Percentiles rank a stretch among this genome's conserved stretches.
Evolutionary conservation across 164 flowering plant genomes (phyloP).

Genomic region (Nymphaea colorata): DNA sequence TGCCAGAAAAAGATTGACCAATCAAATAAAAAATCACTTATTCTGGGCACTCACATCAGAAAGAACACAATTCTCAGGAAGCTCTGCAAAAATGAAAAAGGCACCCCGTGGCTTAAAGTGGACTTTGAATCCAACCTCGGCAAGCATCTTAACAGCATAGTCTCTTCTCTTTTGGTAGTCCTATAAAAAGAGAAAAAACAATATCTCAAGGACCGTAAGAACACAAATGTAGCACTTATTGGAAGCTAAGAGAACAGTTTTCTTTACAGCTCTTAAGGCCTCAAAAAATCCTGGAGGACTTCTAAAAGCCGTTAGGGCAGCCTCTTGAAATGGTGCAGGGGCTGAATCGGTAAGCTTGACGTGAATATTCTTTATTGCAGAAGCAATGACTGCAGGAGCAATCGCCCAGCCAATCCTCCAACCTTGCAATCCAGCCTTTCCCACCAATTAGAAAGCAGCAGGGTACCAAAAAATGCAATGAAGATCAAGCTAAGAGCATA

Average conservation of each 20-base stretch:
- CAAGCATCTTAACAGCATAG: slow-evolving; percentile 33
- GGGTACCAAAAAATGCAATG: neutral
- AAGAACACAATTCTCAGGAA: slow-evolving; percentile 46
- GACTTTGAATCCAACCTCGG: slow-evolving; percentile 42
- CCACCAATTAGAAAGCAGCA: slow-evolving; percentile 3
- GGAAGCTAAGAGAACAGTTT: neutral
- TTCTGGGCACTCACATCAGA: slow-evolving; percentile 46
- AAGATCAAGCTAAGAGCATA: neutral
- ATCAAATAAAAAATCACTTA: neutral
- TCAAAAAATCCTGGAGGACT: slow-evolving; percentile 46
- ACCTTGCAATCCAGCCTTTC: slow-evolving; percentile 27
- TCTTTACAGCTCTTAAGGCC: slow-evolving; percentile 37
- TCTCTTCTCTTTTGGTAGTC: slow-evolving; percentile 59
- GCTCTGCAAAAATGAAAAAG: slow-evolving; percentile 65
- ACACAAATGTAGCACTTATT: neutral
- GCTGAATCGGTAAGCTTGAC: slow-evolving; percentile 64
- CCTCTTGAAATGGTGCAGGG: slow-evolving; percentile 89
- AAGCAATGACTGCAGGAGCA: slow-evolving; percentile 53
- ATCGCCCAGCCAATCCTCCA: slow-evolving; percentile 96
- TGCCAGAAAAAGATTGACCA: neutral
- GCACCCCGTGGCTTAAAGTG: slow-evolving; percentile 60
- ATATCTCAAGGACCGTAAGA: neutral
- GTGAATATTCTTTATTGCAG: slow-evolving; percentile 72
- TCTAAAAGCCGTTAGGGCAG: slow-evolving; percentile 61
- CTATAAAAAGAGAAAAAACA: slow-evolving; percentile 15